These are phyloP conservation scores for Triticum aestivum DNA, from an alignment of 176 grass and related monocot species.

Conservation along the genomic window IWGSC_CS_RefSeq_v2.1 NC_057807.1:361722516-361723015, in stretches of 20 bases:
- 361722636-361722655: conserved; percentile 30
- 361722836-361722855: background rate
- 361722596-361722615: conserved; percentile 14
- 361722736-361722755: conserved; percentile 37
- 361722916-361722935: conserved; percentile 3
- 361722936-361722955: background rate
- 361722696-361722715: background rate
- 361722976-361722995: background rate
- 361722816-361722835: conserved; percentile 10
- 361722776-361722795: background rate
- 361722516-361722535: conserved; percentile 28
- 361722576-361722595: conserved; percentile 13
- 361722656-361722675: conserved; percentile 1
- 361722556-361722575: background rate
- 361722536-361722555: background rate
- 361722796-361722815: background rate
- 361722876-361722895: conserved; percentile 9
- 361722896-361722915: background rate
- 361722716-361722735: conserved; percentile 10
- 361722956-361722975: background rate
- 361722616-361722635: conserved; percentile 27
- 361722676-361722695: conserved; percentile 43
- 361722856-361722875: background rate
- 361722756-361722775: background rate
- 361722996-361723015: background rate